A percentile compares a stretch with the other conserved stretches of the same genome.
Conservation (phyloP, 768 basidiomycete genomes). For the Tephrocybe sp. region DNA sequence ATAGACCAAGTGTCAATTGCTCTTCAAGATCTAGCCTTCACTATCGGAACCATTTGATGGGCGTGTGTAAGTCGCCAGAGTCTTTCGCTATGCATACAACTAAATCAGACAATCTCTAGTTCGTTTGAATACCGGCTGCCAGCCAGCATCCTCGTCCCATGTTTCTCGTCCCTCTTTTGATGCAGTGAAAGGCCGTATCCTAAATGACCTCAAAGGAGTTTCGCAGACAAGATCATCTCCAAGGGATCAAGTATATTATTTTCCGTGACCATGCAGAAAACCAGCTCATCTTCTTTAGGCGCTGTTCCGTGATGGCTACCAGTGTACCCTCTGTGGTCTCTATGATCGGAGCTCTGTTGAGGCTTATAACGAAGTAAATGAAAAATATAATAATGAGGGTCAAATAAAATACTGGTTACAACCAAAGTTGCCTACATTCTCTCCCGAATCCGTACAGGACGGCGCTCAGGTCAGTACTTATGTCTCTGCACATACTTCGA, state of each 20-base stretch:
- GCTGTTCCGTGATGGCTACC: background rate
- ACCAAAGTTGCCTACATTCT: too few relatives aligned
- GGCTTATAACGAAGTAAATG: too few relatives aligned
- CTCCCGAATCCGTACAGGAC: too few relatives aligned
- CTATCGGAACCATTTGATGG: background rate
- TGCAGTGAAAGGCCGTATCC: conserved; percentile 1
- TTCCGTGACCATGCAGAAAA: background rate
- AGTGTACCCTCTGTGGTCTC: background rate
- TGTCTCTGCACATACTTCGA: too few relatives aligned
- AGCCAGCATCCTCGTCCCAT: conserved; percentile 1
- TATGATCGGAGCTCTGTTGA: too few relatives aligned
- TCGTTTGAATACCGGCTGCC: background rate
- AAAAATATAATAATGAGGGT: too few relatives aligned
- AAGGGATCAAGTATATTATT: conserved; percentile 6
- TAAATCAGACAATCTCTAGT: background rate
- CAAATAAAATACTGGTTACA: too few relatives aligned
- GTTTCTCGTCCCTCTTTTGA: conserved; percentile 10
- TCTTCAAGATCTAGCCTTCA: background rate
- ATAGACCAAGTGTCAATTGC: background rate
- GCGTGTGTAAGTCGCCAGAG: conserved; percentile 1
- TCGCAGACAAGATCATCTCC: conserved; percentile 7
- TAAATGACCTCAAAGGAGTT: conserved; percentile 1
- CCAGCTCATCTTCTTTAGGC: background rate
- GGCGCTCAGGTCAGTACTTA: too few relatives aligned
- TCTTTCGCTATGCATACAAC: background rate